Base-by-base conservation (phyloP, 176 grass and related monocot species). In the Tillandsia leiboldiana region DNA sequence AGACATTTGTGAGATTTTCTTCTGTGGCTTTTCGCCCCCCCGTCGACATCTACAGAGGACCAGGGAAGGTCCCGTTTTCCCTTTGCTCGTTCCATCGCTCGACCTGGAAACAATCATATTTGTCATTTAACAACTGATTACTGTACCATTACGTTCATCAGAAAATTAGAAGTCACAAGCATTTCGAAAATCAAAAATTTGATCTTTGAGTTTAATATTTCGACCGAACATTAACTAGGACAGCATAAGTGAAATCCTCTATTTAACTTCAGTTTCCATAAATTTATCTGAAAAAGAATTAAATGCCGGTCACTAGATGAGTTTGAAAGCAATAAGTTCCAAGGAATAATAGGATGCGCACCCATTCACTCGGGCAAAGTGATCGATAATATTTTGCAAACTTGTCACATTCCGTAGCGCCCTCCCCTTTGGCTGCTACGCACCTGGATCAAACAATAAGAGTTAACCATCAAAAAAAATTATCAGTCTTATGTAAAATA, bases 21-120 rank as follows among this genome's bases (percentile, higher is more conserved):
- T 42, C 7, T 7, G 33, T 5, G 33, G 33, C 10, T 26, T 33
- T 33, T 50, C 49, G 8, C 10, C 27, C 29, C 15, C 24, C 1
- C 24, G 11, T 42, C 11, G n/a, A n/a, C 52, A 6, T 20, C 66
- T 88, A 91, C 62, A 86, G 70, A 73, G 92, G 92, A 26, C 92
- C 92, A 62, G 88, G 90, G 80, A 96, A 96, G 52, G 92, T 87
- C 33, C 92, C 92, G 2, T 96, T 96, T 83, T 79, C 88, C 12
- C 88, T 79, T 72, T 96, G 92, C 79, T 96, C 92, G 5, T 96
- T 89, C 92, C 92, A 96, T 64, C 88, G 89, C 2, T 96, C 92
- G 53, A 96, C 78, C 92, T 96, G 77, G 56, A 71, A 29, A 83
- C 52, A 76, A 66, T 65, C 26, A 51, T 66, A 72, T 17, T 0